Base-by-base conservation (phyloP, 139 green algal species). In the Medakamo hakoo region DNA sequence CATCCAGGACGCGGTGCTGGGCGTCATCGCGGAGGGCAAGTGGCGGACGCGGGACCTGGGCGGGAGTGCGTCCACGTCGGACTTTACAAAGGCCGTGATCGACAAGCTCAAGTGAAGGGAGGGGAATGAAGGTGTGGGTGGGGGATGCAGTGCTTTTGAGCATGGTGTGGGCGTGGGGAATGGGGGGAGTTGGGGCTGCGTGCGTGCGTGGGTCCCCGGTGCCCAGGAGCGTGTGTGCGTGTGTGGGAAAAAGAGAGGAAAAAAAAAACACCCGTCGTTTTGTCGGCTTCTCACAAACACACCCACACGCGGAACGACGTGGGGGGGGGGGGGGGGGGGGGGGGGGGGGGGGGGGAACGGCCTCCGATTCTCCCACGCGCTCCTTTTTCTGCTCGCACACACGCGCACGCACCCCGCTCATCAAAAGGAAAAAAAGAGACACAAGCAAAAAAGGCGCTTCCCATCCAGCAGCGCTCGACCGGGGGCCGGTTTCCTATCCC, bases 41-140 rank as follows among this genome's bases (percentile, higher is more conserved):
- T 91, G 86, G 75, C 78, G 85, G 59, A 97, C 90, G 21, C 68
- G 77, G 3, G 90, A 97, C 74, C 67, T 97, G 63, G 90, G 90
- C 19, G 90, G 90, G 68, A 84, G 60, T 20, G 68, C 85, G 25
- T 78, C 65, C 24, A 88, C 73, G 28, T 76, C 67, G 0, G 90
- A 97, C 26, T 97, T 88, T 78, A 96, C 86, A 27, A 88, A 88
- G 56, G 89, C 89, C 19, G 86, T 97, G 70, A 90, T 91, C 67
- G 84, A 82, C 63, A 82, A 86, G 56, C 63, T 95, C 9, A 16
- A 9, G 40, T 52, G 40, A 52, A 52, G 9, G 40, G 16, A 9
- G 16, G 40, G 16, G 40, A 52, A 52, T 52, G 40, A 52, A 9
- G 16, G 40, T 21, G 40, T 52, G 40, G 40, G 40, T 9, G 40